Evolutionary conservation across 257 asterid genomes (phyloP).

Genomic region (Gardenia jasminoides): DNA sequence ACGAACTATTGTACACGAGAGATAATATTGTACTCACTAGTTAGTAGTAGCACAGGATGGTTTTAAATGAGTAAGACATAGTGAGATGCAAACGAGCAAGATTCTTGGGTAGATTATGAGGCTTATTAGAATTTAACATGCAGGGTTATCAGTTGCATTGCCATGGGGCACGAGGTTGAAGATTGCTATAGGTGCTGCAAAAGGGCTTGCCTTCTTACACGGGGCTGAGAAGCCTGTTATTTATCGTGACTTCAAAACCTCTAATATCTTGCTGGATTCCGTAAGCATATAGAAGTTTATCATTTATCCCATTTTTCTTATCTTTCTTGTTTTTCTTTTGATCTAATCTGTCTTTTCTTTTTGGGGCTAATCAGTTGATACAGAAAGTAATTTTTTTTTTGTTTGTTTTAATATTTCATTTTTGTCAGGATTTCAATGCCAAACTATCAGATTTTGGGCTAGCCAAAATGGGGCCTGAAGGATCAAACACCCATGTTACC

Average conservation of each 20-base stretch:
- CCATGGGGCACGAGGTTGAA: slow-evolving; percentile 89
- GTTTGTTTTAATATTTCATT: too few relatives aligned
- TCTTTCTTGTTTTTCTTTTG: too few relatives aligned
- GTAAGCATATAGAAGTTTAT: slow-evolving; percentile 27
- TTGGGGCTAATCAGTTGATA: background rate
- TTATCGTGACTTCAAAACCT: slow-evolving; percentile 90
- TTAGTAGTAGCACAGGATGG: too few relatives aligned
- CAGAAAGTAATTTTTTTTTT: background rate
- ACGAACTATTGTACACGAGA: too few relatives aligned
- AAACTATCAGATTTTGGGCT: slow-evolving; percentile 89
- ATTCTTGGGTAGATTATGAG: too few relatives aligned
- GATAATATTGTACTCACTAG: too few relatives aligned
- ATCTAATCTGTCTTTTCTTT: too few relatives aligned
- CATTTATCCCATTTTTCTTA: background rate
- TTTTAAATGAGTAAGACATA: too few relatives aligned
- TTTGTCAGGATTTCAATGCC: slow-evolving; percentile 81
- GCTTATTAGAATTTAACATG: background rate
- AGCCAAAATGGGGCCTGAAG: slow-evolving; percentile 96
- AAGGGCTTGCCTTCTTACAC: slow-evolving; percentile 88
- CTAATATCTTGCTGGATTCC: slow-evolving; percentile 73
- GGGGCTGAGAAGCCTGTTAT: slow-evolving; percentile 81
- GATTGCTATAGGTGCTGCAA: slow-evolving; percentile 87
- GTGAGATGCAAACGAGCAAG: too few relatives aligned
- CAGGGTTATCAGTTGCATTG: slow-evolving; percentile 68
- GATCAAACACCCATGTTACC: slow-evolving; percentile 87